Percentiles rank a stretch among this genome's conserved stretches.
Conservation (phyloP, 2,329 filamentous ascomycete species). For the Leptographium lundbergii region DNA sequence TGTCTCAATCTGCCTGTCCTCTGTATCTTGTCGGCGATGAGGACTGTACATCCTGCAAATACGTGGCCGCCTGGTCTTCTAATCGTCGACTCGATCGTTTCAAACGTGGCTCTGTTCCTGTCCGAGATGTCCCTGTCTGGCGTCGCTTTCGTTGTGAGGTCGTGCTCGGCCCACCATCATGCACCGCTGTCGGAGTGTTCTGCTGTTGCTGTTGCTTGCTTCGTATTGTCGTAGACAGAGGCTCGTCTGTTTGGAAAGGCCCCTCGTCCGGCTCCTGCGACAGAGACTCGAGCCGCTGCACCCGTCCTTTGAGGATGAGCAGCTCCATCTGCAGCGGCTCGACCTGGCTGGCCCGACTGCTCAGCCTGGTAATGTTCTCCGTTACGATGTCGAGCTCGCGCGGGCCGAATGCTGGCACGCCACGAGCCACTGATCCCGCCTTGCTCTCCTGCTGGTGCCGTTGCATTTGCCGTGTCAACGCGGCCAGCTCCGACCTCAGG, state of each 20-base stretch:
- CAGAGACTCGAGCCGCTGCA: constrained; percentile 22
- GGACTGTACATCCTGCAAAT: too few relatives aligned
- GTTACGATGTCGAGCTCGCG: constrained; percentile 27
- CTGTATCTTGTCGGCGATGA: background rate
- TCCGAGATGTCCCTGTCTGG: background rate
- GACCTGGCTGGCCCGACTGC: constrained; percentile 24
- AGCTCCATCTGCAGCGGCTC: constrained; percentile 30
- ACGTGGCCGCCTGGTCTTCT: too few relatives aligned
- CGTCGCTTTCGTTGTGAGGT: background rate
- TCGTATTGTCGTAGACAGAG: too few relatives aligned
- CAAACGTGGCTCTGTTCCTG: background rate
- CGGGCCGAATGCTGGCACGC: constrained; percentile 13
- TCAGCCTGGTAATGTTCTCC: constrained; percentile 24
- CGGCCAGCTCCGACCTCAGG: constrained; percentile 21
- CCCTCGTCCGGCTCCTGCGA: background rate
- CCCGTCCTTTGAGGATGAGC: constrained; percentile 24
- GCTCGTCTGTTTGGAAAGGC: too few relatives aligned
- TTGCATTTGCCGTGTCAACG: constrained; percentile 18
- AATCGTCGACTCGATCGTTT: background rate
- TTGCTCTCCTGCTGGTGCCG: constrained; percentile 11
- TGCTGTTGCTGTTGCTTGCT: background rate
- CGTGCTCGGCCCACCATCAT: background rate
- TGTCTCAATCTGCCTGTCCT: background rate
- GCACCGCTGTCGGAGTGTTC: too few relatives aligned
- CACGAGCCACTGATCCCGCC: constrained; percentile 1